A percentile compares a stretch with the other conserved stretches of the same genome.
phyloP scores from a whole-genome alignment of 83 land plant species.

The Diphasiastrum complanatum region DNA sequence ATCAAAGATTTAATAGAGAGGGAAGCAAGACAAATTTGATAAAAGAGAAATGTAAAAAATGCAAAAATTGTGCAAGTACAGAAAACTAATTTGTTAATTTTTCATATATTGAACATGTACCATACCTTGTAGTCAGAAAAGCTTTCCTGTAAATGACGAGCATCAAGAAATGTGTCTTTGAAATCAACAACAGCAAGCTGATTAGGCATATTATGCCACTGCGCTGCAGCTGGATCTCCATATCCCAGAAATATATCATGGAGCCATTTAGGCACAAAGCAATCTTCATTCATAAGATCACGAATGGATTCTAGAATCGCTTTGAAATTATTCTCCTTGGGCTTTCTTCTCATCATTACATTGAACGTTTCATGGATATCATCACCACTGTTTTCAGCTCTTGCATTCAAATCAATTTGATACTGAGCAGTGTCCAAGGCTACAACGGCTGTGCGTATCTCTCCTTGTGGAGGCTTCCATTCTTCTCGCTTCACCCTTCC shows the following conservation, averaged over 20 bases:
- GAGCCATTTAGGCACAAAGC: slow-evolving; percentile 94
- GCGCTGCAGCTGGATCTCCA: slow-evolving; percentile 94
- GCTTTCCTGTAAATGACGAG: slow-evolving; percentile 69
- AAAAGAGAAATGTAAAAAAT: too few relatives aligned
- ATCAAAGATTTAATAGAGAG: too few relatives aligned
- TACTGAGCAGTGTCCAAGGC: slow-evolving; percentile 94
- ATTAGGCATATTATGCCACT: slow-evolving; percentile 90
- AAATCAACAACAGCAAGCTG: slow-evolving; percentile 74
- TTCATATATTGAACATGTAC: too few relatives aligned
- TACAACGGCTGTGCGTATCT: slow-evolving; percentile 74
- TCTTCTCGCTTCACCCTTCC: slow-evolving; percentile 94
- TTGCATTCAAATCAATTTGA: slow-evolving; percentile 78
- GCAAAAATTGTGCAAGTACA: too few relatives aligned
- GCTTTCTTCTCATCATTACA: slow-evolving; percentile 89
- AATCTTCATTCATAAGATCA: slow-evolving; percentile 93
- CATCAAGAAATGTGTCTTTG: slow-evolving; percentile 94
- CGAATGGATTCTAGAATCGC: slow-evolving; percentile 97
- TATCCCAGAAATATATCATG: slow-evolving; percentile 91
- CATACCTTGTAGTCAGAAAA: slow-evolving; percentile 67
- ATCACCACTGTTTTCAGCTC: slow-evolving; percentile 61
- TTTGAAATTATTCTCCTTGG: slow-evolving; percentile 98
- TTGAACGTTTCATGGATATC: slow-evolving; percentile 87
- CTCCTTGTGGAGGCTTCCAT: slow-evolving; percentile 97
- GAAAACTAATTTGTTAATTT: too few relatives aligned
- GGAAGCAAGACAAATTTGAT: too few relatives aligned